These are phyloP conservation scores for Aspergillus sparsus DNA, from an alignment of 495 filamentous ascomycete species.

Conservation along the genomic window DNA sequence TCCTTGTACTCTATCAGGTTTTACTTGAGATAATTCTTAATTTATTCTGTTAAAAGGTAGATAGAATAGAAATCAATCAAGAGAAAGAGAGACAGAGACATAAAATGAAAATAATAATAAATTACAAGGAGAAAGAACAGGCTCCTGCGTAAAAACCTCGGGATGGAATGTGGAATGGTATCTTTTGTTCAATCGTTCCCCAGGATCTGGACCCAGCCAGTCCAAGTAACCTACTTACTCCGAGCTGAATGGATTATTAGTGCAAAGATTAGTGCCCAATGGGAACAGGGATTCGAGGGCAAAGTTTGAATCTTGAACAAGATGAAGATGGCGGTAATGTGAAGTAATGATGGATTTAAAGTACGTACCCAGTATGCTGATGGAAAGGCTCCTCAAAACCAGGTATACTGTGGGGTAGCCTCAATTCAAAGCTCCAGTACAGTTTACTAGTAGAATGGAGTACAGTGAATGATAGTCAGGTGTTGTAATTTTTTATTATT, in stretches of 20 bases:
- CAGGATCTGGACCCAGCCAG: constrained; percentile 10
- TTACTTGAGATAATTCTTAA: too few relatives aligned
- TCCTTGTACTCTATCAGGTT: too few relatives aligned
- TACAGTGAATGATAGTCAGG: too few relatives aligned
- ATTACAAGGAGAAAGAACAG: neutral
- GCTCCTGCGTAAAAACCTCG: neutral
- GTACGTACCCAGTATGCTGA: neutral
- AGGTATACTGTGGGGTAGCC: constrained; percentile 2
- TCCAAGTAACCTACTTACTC: neutral
- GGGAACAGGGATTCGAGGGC: constrained; percentile 17
- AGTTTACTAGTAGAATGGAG: too few relatives aligned
- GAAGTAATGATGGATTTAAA: neutral
- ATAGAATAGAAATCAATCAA: neutral
- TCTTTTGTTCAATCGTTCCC: constrained; percentile 7
- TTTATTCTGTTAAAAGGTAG: too few relatives aligned
- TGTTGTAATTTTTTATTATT: too few relatives aligned
- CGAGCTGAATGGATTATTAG: constrained; percentile 17
- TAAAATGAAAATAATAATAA: constrained; percentile 3
- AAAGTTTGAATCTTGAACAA: constrained; percentile 13
- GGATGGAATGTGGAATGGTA: neutral
- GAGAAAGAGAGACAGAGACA: neutral
- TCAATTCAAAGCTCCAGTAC: constrained; percentile 1
- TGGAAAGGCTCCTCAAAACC: neutral
- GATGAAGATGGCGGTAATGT: constrained; percentile 16
- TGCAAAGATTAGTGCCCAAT: constrained; percentile 23